These are phyloP conservation scores for Tilletia caries DNA, from an alignment of 1,284 basidiomycete genomes.

Conservation along the genomic window DNA sequence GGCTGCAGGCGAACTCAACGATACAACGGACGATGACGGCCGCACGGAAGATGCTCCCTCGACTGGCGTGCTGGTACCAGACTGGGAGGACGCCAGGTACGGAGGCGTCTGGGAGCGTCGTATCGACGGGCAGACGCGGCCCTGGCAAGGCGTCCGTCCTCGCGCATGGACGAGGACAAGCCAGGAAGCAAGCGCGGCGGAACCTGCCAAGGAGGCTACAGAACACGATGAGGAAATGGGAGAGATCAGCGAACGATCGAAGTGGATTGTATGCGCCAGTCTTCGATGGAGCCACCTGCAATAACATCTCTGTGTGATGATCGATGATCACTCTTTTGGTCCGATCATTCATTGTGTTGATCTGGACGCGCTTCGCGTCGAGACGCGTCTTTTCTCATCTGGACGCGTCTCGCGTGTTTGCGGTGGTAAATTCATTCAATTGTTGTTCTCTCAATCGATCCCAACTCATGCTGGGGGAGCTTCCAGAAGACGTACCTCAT, in stretches of 20 bases:
- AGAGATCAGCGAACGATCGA: slow-evolving; percentile 39
- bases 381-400: no score
- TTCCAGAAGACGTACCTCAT: no score
- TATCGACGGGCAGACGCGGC: slow-evolving; percentile 26
- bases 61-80: slow-evolving; percentile 26
- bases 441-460: no score
- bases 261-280: slow-evolving; percentile 42
- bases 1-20: background rate
- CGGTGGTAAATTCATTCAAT: background rate
- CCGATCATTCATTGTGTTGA: no score
- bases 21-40: slow-evolving; percentile 11
- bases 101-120: slow-evolving; percentile 38
- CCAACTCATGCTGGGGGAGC: no score
- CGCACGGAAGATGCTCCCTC: background rate
- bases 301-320: background rate
- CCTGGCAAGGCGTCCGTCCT: slow-evolving; percentile 23
- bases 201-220: background rate
- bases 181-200: background rate
- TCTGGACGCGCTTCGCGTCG: no score
- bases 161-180: background rate
- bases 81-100: slow-evolving; percentile 24
- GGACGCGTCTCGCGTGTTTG: slow-evolving; percentile 3
- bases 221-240: slow-evolving; percentile 41
- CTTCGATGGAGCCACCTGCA: slow-evolving; percentile 28
- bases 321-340: background rate